A percentile compares a stretch with the other conserved stretches of the same genome.
These are phyloP conservation scores for Backusella morwellensis DNA, from an alignment of 192 early-diverging fungal species.

Conservation along the genomic window DNA sequence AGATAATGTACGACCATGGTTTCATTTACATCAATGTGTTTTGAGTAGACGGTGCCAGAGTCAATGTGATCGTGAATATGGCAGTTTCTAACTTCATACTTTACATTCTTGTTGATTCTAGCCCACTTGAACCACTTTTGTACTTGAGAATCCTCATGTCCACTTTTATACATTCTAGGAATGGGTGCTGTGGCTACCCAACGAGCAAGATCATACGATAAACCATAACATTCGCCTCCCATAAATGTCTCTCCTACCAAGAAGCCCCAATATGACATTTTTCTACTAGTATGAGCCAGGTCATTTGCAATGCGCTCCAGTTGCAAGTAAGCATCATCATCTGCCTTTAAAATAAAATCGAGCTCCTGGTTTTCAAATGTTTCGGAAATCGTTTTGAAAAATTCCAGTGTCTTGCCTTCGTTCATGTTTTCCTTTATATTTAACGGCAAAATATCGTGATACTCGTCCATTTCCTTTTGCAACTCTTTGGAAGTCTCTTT, in stretches of 20 bases:
- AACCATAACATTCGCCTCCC: conserved; percentile 29
- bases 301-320: conserved; percentile 31
- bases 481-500: not conserved
- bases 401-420: conserved; percentile 37
- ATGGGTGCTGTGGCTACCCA: conserved; percentile 27
- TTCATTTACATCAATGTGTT: conserved; percentile 13
- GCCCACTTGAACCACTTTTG: conserved; percentile 34
- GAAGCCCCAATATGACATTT: conserved; percentile 37
- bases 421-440: conserved; percentile 40
- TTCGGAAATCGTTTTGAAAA: conserved; percentile 24
- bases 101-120: conserved; percentile 17
- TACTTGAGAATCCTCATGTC: conserved; percentile 35
- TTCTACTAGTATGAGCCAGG: conserved; percentile 17
- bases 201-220: conserved; percentile 28
- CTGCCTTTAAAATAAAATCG: conserved; percentile 36
- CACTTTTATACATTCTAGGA: conserved; percentile 17
- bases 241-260: conserved; percentile 32
- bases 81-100: conserved; percentile 30
- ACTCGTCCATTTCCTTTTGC: conserved; percentile 22
- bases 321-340: conserved; percentile 36
- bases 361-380: conserved; percentile 16
- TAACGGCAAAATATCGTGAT: conserved; percentile 32
- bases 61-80: conserved; percentile 27
- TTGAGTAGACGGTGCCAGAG: conserved; percentile 26
- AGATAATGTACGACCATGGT: conserved; percentile 28